Evolutionary conservation across 805 yeast species (phyloP), one percentile per base, ranked within the genome.

Genomic region (Wickerhamiella azymoides): DNA sequence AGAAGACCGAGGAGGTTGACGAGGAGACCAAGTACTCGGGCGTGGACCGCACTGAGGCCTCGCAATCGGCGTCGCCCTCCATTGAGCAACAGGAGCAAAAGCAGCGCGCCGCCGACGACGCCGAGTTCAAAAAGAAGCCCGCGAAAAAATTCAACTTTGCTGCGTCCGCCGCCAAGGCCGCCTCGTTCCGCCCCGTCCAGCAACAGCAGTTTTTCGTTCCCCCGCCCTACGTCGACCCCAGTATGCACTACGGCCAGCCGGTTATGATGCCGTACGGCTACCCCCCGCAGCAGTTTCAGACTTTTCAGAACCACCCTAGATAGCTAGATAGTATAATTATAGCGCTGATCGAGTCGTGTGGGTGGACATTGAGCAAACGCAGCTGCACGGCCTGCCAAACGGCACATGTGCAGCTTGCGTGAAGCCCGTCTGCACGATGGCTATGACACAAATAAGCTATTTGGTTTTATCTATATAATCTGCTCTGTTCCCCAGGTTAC

Each of bases 1-100:
- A 77, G 13, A 55, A 37, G 3, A 73, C 81, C 33, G 94, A 84
- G 59, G 94, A 94, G 14, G 53, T 84, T 54, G 97, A 92, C 62
- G 98, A 92, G 65, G 98, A 92, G 62, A 96, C 88, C 62, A 83
- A 83, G 63, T 92, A 88, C 59, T 85, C 96, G 4, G 96, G 96
- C 43, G 98, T 86, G 39, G 78, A 73, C 48, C 74, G 92, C 57
- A 58, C 51, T 13, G 35, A 10, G 16, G 37, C 40, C 36, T 27
- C 19, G 16, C 2, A 57, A 48, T n/a, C n/a, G n/a, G n/a, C n/a
- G n/a, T n/a, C n/a, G n/a, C n/a, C 24, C 24, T 21, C 24, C 7
- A 32, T 49, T 48, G 42, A 56, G 50, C 30, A 55, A 49, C 52
- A 55, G 33, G 65, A 61, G 43, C 57, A 56, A 39, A 56, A 52